phyloP scores from a whole-genome alignment of 805 yeast species.

The Candida insectalens region DNA sequence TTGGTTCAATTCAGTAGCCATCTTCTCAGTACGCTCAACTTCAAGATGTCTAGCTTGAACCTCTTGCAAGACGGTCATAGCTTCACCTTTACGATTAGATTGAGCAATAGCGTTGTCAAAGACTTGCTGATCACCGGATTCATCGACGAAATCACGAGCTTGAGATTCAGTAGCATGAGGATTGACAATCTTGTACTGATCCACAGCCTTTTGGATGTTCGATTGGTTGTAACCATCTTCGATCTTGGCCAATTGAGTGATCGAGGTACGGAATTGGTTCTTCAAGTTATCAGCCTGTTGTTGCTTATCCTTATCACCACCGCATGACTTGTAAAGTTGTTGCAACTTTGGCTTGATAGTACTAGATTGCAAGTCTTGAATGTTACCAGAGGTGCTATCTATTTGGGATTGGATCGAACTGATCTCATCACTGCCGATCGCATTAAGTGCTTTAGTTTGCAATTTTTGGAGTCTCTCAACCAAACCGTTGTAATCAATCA shows the following conservation, averaged over 20 bases:
- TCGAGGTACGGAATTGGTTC: conserved; percentile 73
- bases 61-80: conserved; percentile 88
- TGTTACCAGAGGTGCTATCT: conserved; percentile 68
- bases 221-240: conserved; percentile 82
- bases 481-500: conserved; percentile 61
- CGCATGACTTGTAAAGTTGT: conserved; percentile 60
- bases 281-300: conserved; percentile 88
- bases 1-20: conserved; percentile 92
- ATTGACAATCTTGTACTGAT: conserved; percentile 85
- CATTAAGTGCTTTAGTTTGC: conserved; percentile 64
- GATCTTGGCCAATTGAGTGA: conserved; percentile 77
- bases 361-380: conserved; percentile 60
- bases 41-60: conserved; percentile 95
- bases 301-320: conserved; percentile 67
- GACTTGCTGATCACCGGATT: conserved; percentile 79
- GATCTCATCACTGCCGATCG: conserved; percentile 63
- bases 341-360: conserved; percentile 70
- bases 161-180: conserved; percentile 81
- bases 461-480: conserved; percentile 60
- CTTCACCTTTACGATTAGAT: conserved; percentile 88
- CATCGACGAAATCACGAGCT: conserved; percentile 77
- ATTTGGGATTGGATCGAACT: conserved; percentile 63
- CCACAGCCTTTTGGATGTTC: conserved; percentile 78
- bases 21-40: conserved; percentile 85
- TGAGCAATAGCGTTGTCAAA: conserved; percentile 87